Base-by-base conservation (phyloP, 345 rosid species). In the Salix viminalis region DNA sequence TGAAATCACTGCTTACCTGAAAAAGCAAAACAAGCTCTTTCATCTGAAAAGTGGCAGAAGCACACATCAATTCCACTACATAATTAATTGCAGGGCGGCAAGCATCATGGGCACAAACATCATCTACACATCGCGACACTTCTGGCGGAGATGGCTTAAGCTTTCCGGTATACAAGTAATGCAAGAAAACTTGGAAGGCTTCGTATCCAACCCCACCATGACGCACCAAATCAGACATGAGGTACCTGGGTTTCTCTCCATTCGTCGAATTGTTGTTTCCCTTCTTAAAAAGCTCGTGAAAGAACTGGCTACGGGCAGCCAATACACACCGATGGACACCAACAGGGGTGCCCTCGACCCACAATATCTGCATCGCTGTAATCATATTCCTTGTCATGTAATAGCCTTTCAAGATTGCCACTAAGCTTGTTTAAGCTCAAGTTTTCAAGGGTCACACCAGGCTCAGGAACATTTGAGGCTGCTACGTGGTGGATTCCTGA, bases 41-140 rank as follows among this genome's bases (percentile, higher is more conserved):
- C 46, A 85, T 79, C 71, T 80, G 75, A 75, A 88, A 88, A 19
- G 83, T 79, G 41, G 88, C 79, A 0, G 88, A 86, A 15, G 81
- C 87, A 76, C 83, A 80, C 85, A 86, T 74, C 85, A 88, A 77
- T 54, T 88, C 87, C 46, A 88, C 71, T 2, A 79, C 79, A 77
- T 78, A 88, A 69, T 75, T 75, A 18, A 88, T 67, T 1, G 84
- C 85, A 72, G 91, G 91, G 26, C 80, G 81, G 42, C 89, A 88
- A 13, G 87, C 89, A 37, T 72, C 77, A 62, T 88, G 91, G 0
- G 9, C 37, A 67, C 91, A 88, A 16, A 13, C 42, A 24, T 37
- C 41, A 28, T 88, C 88, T 41, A 86, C 87, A 62, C 91, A 88
- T 0, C 82, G 82, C 2, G 87, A 85, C n/a, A 88, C 89, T 16